These are phyloP conservation scores for Psilocybe cubensis DNA, from an alignment of 768 basidiomycete genomes.

Conservation along the genomic window DNA sequence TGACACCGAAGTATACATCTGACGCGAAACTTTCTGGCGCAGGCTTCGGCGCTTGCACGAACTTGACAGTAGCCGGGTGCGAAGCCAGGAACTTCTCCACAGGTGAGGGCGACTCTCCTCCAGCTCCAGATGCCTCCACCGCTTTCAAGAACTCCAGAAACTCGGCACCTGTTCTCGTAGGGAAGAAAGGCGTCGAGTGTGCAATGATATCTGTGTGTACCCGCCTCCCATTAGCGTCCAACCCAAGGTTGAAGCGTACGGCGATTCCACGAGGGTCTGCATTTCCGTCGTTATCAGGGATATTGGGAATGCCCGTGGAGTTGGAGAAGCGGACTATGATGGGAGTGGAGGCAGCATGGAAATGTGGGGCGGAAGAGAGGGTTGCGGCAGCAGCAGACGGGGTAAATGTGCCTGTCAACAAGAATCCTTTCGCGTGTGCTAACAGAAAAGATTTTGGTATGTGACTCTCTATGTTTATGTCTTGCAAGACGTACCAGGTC, in stretches of 20 bases:
- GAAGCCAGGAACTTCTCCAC: conserved; percentile 16
- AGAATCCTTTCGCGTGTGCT: conserved; percentile 20
- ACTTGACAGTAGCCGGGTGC: conserved; percentile 15
- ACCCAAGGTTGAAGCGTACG: conserved; percentile 15
- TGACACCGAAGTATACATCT: conserved; percentile 19
- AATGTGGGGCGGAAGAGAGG: conserved; percentile 16
- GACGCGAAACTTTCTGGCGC: conserved; percentile 17
- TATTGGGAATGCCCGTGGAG: conserved; percentile 19
- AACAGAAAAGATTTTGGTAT: background rate
- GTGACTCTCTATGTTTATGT: too few relatives aligned
- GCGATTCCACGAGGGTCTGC: conserved; percentile 20
- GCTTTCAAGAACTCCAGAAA: conserved; percentile 20
- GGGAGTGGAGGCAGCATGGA: conserved; percentile 14
- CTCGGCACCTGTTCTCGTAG: conserved; percentile 16
- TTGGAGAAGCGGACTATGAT: conserved; percentile 20
- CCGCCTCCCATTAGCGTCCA: background rate
- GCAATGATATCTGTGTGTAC: conserved; percentile 20
- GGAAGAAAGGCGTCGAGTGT: conserved; percentile 22
- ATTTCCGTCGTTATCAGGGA: conserved; percentile 18
- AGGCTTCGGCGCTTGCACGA: conserved; percentile 19
- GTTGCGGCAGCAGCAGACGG: conserved; percentile 10
- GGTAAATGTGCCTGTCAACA: conserved; percentile 16
- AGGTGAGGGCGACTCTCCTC: conserved; percentile 9
- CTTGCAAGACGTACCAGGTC: conserved; percentile 17
- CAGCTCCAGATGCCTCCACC: conserved; percentile 9